Conservation (phyloP, 371 early-diverging fungal species). For the Zychaea mexicana region DNA sequence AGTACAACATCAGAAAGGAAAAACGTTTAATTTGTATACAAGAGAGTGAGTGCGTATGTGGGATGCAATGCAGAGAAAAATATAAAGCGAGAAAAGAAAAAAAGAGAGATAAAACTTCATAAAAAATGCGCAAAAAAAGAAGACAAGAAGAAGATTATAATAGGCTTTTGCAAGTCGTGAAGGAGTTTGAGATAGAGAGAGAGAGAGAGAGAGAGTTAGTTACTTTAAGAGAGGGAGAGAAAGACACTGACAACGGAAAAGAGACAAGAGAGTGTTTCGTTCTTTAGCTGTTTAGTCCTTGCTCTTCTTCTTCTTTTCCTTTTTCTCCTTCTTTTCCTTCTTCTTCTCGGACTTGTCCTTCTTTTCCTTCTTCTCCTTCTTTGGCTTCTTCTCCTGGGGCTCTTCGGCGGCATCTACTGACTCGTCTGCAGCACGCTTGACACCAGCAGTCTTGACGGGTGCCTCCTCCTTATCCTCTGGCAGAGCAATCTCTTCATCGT, state of each 20-base stretch:
- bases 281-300: conserved; percentile 35
- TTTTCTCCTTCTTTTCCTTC: conserved; percentile 51
- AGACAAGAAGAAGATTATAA: background rate
- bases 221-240: background rate
- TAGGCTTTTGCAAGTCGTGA: background rate
- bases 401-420: background rate
- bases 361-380: conserved; percentile 54
- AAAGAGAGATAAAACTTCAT: background rate
- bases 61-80: background rate
- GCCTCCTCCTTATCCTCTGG: too few relatives aligned
- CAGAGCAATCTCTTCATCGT: conserved; percentile 50
- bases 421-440: conserved; percentile 9
- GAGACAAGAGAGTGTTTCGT: background rate
- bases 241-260: background rate
- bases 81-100: background rate
- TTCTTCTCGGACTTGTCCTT: conserved; percentile 61
- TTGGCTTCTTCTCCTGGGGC: conserved; percentile 55
- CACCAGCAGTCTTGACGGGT: conserved; percentile 13
- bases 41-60: too few relatives aligned
- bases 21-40: background rate
- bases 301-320: conserved; percentile 44
- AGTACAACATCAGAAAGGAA: background rate
- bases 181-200: too few relatives aligned
- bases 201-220: too few relatives aligned
- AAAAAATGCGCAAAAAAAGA: conserved; percentile 1